Evolutionary conservation across 495 filamentous ascomycete genomes (phyloP).

Genomic region (Viridothelium virens): DNA sequence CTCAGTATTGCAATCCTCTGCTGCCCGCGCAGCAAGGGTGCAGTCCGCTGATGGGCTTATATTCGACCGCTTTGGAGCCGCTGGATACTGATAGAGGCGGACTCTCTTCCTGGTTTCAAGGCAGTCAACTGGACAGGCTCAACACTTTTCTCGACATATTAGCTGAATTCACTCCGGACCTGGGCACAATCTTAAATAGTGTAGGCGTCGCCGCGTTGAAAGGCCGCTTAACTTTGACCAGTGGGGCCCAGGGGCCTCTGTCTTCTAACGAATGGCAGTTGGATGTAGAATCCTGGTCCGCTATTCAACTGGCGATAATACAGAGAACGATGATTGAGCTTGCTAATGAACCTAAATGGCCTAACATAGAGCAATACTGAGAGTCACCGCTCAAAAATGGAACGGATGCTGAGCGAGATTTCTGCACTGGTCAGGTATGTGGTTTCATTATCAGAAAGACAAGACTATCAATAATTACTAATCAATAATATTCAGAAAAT

Average conservation of each 20-base stretch:
- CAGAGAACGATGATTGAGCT: not conserved
- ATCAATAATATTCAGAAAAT: slow-evolving; percentile 16
- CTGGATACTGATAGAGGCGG: not conserved
- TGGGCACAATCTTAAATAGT: not conserved
- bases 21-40: not conserved
- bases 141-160: not conserved
- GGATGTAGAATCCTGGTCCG: not conserved
- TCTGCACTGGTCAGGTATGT: slow-evolving; percentile 15
- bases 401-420: not conserved
- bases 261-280: not conserved
- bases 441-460: not conserved
- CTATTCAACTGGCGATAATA: slow-evolving; percentile 1
- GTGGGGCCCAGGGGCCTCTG: not conserved
- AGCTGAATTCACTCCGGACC: not conserved
- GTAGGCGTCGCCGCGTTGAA: not conserved
- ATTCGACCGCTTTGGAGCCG: not conserved
- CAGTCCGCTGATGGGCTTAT: not conserved
- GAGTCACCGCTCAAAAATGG: not conserved
- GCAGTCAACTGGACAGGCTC: not conserved
- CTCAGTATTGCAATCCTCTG: not conserved
- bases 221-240: not conserved
- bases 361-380: not conserved
- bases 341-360: not conserved
- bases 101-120: not conserved
- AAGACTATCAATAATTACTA: not conserved